Evolutionary conservation across 164 flowering plant species (phyloP).

Genomic region (Pachysandra terminalis): DNA sequence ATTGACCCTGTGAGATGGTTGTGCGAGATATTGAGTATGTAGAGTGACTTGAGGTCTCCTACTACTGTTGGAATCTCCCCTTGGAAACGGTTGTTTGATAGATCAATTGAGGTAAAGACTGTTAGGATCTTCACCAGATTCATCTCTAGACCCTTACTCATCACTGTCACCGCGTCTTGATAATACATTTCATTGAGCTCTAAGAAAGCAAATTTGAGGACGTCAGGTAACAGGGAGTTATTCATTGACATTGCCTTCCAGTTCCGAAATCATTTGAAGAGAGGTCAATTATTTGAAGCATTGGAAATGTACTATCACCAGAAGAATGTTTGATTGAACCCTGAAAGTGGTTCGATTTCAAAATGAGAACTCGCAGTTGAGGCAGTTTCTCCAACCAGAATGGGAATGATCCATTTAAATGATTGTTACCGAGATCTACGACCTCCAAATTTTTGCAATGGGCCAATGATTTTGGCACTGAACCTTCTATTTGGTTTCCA

Average conservation of each 20-base stretch:
- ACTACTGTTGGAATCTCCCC: not conserved
- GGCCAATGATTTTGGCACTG: not conserved
- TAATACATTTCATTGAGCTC: too few relatives aligned
- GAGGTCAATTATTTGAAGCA: conserved; percentile 1
- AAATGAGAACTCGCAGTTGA: not conserved
- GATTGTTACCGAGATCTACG: conserved; percentile 1
- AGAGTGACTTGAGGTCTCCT: not conserved
- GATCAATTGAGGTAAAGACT: not conserved
- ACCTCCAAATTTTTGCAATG: conserved; percentile 1
- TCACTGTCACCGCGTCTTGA: too few relatives aligned
- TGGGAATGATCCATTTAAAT: not conserved
- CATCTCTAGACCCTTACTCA: not conserved
- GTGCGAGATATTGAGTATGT: not conserved
- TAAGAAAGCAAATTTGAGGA: too few relatives aligned
- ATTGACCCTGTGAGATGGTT: not conserved
- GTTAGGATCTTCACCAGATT: not conserved
- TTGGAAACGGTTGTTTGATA: not conserved
- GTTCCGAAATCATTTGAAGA: not conserved
- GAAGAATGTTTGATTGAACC: not conserved
- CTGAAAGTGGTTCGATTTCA: not conserved
- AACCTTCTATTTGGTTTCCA: not conserved
- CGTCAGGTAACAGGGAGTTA: too few relatives aligned
- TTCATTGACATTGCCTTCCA: too few relatives aligned
- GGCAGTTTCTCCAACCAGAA: conserved; percentile 5
- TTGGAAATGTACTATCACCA: not conserved